Evolutionary conservation across 176 grass and related monocot species (phyloP), one percentile per base, ranked within the genome.

Genomic region (bread wheat (Triticum aestivum)): DNA sequence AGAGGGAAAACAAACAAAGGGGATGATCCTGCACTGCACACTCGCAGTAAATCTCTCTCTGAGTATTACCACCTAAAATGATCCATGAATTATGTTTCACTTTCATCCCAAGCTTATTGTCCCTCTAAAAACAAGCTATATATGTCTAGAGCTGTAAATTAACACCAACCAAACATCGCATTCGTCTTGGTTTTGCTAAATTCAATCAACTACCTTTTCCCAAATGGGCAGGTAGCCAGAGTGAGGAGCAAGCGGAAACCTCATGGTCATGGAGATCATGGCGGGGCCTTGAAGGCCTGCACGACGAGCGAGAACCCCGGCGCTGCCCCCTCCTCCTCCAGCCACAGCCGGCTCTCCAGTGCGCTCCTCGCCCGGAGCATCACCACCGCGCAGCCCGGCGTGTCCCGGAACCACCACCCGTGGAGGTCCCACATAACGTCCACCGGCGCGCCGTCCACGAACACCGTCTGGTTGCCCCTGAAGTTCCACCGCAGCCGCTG

Each of bases 401-500:
- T 54, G 29, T 86, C 74, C 39, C 80, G 85, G 83, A 90, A 95
- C 81, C 86, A 92, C 96, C 93, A 98, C 3, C 77, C 88, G 44
- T 92, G 90, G 10, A 98, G 81, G 89, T 98, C 97, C 97, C 96
- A 98, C 89, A 95, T 92, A 32, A 98, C 77, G 85, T 98, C 93
- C 9, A 98, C 84, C 29, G 93, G 96, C 12, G 79, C 81, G 54
- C 96, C 91, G 44, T 98, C 96, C 23, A 98, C 86, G 85, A 98
- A 98, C n/a, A 98, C 88, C 5, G 96, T 98, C 90, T 98, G 96
- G 80, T 98, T 98, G 15, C 93, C 96, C 35, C 96, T 54, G 66
- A 98, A 98, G 77, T 98, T 98, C 93, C 93, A 95, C 49, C 80
- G 87, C 32, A 98, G 84, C 45, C 91, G 78, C 33, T 86, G 83